These are phyloP conservation scores for Globisporangium spinosum DNA, from an alignment of 352 stramenopile genomes.

Conservation along the genomic window DNA sequence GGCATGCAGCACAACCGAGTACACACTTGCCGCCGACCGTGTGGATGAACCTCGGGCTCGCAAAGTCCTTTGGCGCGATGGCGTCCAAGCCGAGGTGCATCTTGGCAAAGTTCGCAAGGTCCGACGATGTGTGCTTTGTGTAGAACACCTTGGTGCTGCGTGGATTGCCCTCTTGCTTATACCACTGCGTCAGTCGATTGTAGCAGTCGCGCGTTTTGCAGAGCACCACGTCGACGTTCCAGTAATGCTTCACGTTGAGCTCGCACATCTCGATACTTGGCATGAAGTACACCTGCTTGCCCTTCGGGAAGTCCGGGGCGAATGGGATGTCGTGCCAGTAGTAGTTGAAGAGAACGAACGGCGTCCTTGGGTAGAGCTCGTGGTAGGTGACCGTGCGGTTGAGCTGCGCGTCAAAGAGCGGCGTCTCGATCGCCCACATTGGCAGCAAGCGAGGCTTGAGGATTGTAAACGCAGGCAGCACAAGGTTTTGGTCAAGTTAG, in stretches of 20 bases:
- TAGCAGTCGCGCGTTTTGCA: constrained; percentile 47
- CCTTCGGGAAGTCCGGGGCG: constrained; percentile 26
- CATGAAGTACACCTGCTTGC: constrained; percentile 45
- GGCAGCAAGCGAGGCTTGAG: constrained; percentile 1
- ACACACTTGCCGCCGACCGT: constrained; percentile 26
- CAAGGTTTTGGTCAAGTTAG: no score
- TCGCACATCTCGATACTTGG: constrained; percentile 61
- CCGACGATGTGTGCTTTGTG: constrained; percentile 54
- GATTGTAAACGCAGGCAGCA: no score
- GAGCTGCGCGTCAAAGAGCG: constrained; percentile 26
- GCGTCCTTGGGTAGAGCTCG: constrained; percentile 46
- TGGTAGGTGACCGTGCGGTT: constrained; percentile 37
- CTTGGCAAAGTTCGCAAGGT: constrained; percentile 34
- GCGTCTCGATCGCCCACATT: constrained; percentile 11
- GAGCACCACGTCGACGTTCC: constrained; percentile 37
- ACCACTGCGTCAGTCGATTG: constrained; percentile 43
- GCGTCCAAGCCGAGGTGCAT: constrained; percentile 19
- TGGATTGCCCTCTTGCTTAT: constrained; percentile 53
- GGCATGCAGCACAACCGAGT: no score
- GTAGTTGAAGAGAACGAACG: constrained; percentile 53
- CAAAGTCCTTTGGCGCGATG: constrained; percentile 28
- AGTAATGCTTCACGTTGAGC: constrained; percentile 34
- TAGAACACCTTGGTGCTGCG: constrained; percentile 47
- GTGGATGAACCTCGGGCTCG: constrained; percentile 28
- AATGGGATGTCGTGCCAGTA: constrained; percentile 39